These are phyloP conservation scores for Ogataea thermomethanolica DNA, from an alignment of 805 yeast species.

Conservation along the genomic window DNA sequence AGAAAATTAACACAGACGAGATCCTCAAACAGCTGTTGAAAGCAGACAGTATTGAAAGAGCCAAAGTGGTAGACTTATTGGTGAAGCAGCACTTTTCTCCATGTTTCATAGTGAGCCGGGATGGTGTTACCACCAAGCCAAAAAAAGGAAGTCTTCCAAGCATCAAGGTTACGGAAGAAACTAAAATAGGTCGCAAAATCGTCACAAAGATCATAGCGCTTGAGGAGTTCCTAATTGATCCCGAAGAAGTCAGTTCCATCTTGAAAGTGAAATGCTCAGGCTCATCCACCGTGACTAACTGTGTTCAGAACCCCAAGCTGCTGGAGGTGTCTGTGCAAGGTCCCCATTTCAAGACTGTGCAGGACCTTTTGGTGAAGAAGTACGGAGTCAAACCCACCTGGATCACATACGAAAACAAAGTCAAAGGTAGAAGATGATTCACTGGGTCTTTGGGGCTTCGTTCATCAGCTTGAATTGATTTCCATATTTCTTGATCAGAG, in stretches of 20 bases:
- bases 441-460: constrained; percentile 15
- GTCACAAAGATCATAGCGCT: constrained; percentile 71
- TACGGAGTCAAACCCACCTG: constrained; percentile 63
- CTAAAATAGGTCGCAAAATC: constrained; percentile 76
- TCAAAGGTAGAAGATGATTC: constrained; percentile 42
- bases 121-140: constrained; percentile 37
- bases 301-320: constrained; percentile 49
- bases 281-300: constrained; percentile 69
- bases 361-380: constrained; percentile 51
- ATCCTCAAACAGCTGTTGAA: constrained; percentile 23
- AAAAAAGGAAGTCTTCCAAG: constrained; percentile 66
- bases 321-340: constrained; percentile 88
- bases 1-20: constrained; percentile 53
- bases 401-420: constrained; percentile 63
- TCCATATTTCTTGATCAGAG: constrained; percentile 19
- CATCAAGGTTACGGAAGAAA: constrained; percentile 64
- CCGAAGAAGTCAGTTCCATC: constrained; percentile 62
- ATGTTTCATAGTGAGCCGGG: constrained; percentile 43
- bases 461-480: constrained; percentile 16
- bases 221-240: constrained; percentile 63
- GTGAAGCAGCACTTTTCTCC: constrained; percentile 42
- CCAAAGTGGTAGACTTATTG: constrained; percentile 42
- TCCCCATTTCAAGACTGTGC: constrained; percentile 64
- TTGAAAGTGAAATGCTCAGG: constrained; percentile 84
- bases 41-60: constrained; percentile 35